phyloP scores from a whole-genome alignment of 441 rosid species.

The Brassica hybrid region DNA sequence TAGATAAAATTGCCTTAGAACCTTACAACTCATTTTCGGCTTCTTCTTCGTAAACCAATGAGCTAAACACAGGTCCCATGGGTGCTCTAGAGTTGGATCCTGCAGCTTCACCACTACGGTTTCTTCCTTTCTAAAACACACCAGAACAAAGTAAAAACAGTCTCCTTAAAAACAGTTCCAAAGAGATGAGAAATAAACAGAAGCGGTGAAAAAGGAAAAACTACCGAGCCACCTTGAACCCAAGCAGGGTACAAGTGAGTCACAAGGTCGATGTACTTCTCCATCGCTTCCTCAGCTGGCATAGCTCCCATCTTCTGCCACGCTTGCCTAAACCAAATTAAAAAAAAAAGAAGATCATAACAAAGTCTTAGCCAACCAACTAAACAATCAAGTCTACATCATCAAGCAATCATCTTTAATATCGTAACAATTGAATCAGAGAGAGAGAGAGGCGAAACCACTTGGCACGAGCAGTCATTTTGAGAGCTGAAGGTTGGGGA shows the following conservation, averaged over 20 bases:
- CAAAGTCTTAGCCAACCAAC: conserved; percentile 16
- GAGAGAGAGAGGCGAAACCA: conserved; percentile 50
- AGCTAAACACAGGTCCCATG: conserved; percentile 94
- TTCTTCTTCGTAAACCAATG: conserved; percentile 72
- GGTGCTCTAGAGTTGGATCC: conserved; percentile 45
- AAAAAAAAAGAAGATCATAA: not conserved
- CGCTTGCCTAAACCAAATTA: conserved; percentile 62
- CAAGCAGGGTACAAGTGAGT: conserved; percentile 80
- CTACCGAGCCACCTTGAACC: conserved; percentile 69
- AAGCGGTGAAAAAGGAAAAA: conserved; percentile 7
- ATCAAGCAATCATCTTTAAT: conserved; percentile 3
- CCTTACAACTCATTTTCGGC: conserved; percentile 79
- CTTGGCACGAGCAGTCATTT: conserved; percentile 88
- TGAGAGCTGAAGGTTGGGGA: conserved; percentile 82
- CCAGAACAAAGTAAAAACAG: conserved; percentile 13
- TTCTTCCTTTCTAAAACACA: conserved; percentile 50
- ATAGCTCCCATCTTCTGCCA: conserved; percentile 92
- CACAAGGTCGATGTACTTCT: conserved; percentile 78
- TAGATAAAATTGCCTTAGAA: conserved; percentile 36
- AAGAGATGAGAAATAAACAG: not conserved
- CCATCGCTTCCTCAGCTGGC: conserved; percentile 95
- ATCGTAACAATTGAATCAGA: not conserved
- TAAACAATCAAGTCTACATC: not conserved
- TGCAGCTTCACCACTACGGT: conserved; percentile 47
- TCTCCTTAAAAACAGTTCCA: not conserved